A percentile compares a stretch with the other conserved stretches of the same genome.
Conservation (phyloP, 2,329 filamentous ascomycete genomes). For the Pseudocercospora cruenta region DNA sequence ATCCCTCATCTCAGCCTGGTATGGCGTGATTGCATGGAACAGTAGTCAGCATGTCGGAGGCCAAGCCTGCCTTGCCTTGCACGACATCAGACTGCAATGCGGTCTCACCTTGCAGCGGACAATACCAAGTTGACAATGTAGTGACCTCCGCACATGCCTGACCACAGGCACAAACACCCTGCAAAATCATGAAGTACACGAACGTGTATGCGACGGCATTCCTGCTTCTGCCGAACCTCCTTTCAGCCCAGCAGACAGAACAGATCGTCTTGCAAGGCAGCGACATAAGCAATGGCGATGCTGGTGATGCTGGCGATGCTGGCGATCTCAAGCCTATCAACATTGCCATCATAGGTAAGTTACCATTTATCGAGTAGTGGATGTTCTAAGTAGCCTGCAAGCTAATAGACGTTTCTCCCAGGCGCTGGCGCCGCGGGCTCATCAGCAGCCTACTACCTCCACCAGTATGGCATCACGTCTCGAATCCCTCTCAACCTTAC, state of each 20-base stretch:
- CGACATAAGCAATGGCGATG: neutral
- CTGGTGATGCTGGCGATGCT: neutral
- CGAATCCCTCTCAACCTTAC: constrained; percentile 75
- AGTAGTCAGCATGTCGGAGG: neutral
- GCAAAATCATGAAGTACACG: neutral
- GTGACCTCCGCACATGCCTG: neutral
- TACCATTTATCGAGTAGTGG: neutral
- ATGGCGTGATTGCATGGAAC: neutral
- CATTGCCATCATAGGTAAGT: constrained; percentile 31
- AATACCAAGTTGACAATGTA: constrained; percentile 7
- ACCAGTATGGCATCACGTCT: constrained; percentile 66
- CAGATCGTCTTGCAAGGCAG: constrained; percentile 21
- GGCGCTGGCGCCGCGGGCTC: constrained; percentile 89
- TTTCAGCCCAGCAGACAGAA: constrained; percentile 17
- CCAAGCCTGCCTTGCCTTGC: neutral
- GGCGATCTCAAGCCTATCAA: constrained; percentile 15
- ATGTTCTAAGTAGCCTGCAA: too few species aligned
- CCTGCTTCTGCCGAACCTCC: neutral
- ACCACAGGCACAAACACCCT: neutral
- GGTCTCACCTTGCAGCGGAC: neutral
- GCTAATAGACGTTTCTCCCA: constrained; percentile 41
- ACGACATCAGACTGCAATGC: neutral
- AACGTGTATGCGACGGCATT: neutral
- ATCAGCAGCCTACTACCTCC: constrained; percentile 81
- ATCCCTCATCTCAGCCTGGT: too few species aligned